phyloP scores from a whole-genome alignment of 148 eudicot genomes.

The Rhododendron simsii region DNA sequence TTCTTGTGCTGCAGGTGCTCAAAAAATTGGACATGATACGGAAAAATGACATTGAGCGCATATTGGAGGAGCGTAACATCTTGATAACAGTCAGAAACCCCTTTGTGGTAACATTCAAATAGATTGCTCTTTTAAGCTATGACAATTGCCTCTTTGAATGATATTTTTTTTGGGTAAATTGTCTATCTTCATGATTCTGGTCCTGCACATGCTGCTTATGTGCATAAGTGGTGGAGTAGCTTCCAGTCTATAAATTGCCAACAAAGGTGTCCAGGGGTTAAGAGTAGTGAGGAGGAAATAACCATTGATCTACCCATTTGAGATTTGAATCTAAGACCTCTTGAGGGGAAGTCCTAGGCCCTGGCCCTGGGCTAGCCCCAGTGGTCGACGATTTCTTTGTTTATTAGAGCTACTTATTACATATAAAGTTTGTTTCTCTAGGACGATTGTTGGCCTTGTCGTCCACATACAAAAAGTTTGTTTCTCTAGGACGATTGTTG shows the following conservation, averaged over 20 bases:
- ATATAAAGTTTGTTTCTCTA: neutral
- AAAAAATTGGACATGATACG: slow-evolving; percentile 57
- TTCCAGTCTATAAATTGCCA: neutral
- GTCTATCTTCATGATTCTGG: slow-evolving; percentile 10
- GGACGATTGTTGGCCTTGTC: neutral
- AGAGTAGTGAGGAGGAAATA: neutral
- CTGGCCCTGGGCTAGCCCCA: neutral
- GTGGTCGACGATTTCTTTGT: neutral
- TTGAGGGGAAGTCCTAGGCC: neutral
- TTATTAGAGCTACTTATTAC: neutral
- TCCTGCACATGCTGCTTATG: neutral
- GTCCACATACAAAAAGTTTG: neutral
- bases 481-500: neutral
- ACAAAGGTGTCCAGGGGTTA: neutral
- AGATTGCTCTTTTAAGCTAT: neutral
- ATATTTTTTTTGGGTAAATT: neutral
- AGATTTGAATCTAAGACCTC: neutral
- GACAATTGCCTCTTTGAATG: neutral
- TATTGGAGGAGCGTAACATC: slow-evolving; percentile 68
- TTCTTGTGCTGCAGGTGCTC: slow-evolving; percentile 40
- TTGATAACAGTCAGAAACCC: slow-evolving; percentile 64
- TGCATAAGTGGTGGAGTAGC: neutral
- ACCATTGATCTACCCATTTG: neutral
- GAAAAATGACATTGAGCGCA: slow-evolving; percentile 68
- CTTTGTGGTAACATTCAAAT: slow-evolving; percentile 45